phyloP scores from a whole-genome alignment of 2,329 filamentous ascomycete genomes.

The Alternaria ventricosa region DNA sequence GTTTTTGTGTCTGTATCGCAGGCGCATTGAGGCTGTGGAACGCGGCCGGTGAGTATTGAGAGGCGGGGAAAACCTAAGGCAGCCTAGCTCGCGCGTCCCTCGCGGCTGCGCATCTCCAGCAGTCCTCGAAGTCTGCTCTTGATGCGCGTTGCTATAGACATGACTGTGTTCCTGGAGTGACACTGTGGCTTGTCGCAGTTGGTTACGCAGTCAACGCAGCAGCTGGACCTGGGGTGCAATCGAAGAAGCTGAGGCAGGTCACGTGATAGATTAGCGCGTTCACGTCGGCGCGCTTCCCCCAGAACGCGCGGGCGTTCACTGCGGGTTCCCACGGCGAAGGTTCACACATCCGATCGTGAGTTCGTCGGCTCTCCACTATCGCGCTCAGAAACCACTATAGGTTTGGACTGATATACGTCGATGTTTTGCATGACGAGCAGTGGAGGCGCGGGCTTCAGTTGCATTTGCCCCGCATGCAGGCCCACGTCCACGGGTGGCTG shows the following conservation, averaged over 20 bases:
- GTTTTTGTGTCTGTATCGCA: constrained; percentile 16
- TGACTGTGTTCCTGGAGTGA: background rate
- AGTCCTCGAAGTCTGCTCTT: background rate
- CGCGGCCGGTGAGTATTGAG: constrained; percentile 3
- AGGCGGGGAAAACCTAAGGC: background rate
- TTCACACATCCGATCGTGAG: too few species aligned
- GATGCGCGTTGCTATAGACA: background rate
- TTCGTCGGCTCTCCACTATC: too few species aligned
- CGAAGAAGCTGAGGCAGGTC: background rate
- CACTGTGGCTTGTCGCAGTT: background rate
- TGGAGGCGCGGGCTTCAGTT: too few species aligned
- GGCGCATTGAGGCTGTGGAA: constrained; percentile 14
- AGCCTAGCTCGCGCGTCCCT: background rate
- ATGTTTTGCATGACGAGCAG: too few species aligned
- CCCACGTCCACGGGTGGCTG: too few species aligned
- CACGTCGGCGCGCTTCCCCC: too few species aligned
- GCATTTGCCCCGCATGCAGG: too few species aligned
- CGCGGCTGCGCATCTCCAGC: background rate
- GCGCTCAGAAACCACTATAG: too few species aligned
- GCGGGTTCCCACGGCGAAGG: background rate
- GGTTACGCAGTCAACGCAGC: background rate
- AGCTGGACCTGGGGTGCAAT: background rate
- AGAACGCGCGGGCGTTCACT: too few species aligned
- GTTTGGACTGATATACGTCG: too few species aligned
- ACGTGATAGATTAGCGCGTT: background rate